Percentiles rank a stretch among this genome's conserved stretches.
phyloP scores from a whole-genome alignment of 176 grass and related monocot genomes.

The Hordeum vulgare region DNA sequence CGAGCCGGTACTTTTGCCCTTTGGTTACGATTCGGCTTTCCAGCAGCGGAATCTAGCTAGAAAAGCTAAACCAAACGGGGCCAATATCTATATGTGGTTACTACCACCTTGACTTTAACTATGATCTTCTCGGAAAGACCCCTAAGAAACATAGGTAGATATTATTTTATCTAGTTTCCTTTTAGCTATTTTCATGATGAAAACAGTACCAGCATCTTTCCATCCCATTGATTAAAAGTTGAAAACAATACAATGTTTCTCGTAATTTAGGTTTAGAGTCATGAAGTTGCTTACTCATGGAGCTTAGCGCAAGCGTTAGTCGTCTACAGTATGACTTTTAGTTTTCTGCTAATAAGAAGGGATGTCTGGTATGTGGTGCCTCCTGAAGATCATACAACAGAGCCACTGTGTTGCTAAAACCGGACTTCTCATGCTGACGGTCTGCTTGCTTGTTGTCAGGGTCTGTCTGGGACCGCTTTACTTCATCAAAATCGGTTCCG shows the following conservation, averaged over 20 bases:
- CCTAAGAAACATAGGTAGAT: not conserved
- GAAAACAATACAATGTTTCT: not conserved
- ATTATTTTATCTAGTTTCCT: not conserved
- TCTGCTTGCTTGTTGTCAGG: not conserved
- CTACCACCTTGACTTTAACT: not conserved
- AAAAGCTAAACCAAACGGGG: too few species aligned
- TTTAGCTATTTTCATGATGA: not conserved
- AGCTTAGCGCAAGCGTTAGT: not conserved
- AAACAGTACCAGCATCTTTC: not conserved
- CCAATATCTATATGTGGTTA: not conserved
- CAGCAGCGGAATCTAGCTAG: too few species aligned
- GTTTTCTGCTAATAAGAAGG: not conserved
- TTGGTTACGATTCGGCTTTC: too few species aligned
- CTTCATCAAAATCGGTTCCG: too few species aligned
- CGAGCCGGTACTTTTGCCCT: too few species aligned
- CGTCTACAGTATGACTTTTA: not conserved
- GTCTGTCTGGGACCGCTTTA: too few species aligned
- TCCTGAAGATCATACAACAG: not conserved
- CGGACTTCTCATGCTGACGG: not conserved
- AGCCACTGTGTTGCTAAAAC: not conserved
- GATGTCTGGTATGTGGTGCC: not conserved
- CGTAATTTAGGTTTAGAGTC: not conserved
- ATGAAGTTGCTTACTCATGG: not conserved
- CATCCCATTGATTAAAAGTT: not conserved
- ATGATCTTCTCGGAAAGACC: not conserved